phyloP scores from a whole-genome alignment of 2,329 filamentous ascomycete species.

The Ascochyta pisi region DNA sequence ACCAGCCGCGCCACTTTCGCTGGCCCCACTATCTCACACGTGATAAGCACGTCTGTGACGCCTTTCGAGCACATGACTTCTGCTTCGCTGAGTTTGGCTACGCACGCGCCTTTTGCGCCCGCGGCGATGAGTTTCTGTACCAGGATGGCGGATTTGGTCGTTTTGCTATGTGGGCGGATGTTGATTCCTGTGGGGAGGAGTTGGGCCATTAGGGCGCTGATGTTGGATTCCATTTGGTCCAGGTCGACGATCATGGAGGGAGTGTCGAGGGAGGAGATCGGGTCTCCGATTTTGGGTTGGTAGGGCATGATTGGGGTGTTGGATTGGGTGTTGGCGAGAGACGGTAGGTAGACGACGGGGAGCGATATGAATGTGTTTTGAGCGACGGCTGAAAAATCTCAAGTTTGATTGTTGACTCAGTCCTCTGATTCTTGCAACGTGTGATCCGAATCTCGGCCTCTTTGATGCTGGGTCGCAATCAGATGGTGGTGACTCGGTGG shows the following conservation, averaged over 20 bases:
- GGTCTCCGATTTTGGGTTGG: conserved; percentile 53
- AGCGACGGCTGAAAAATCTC: neutral
- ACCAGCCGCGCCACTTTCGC: conserved; percentile 57
- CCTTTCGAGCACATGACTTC: conserved; percentile 51
- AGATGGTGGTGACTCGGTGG: conserved; percentile 1
- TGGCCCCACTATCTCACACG: conserved; percentile 58
- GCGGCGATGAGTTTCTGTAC: conserved; percentile 54
- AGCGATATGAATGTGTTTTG: neutral
- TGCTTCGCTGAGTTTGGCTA: conserved; percentile 59
- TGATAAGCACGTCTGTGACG: conserved; percentile 60
- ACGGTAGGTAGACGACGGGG: neutral
- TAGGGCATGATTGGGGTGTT: conserved; percentile 39
- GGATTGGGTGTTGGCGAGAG: too few species aligned
- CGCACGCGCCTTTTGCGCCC: conserved; percentile 60
- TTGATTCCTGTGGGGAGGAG: conserved; percentile 56
- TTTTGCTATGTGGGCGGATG: conserved; percentile 62
- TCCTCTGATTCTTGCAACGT: neutral
- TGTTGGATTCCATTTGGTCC: conserved; percentile 60
- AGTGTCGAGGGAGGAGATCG: conserved; percentile 57
- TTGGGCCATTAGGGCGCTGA: conserved; percentile 54
- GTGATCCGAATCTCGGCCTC: neutral
- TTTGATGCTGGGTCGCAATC: neutral
- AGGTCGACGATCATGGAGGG: conserved; percentile 64
- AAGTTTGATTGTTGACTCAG: neutral
- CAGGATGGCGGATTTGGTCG: conserved; percentile 58